Percentiles rank a stretch among this genome's conserved stretches.
Evolutionary conservation across 345 rosid genomes (phyloP).

Genomic region (Tarenaya hassleriana): DNA sequence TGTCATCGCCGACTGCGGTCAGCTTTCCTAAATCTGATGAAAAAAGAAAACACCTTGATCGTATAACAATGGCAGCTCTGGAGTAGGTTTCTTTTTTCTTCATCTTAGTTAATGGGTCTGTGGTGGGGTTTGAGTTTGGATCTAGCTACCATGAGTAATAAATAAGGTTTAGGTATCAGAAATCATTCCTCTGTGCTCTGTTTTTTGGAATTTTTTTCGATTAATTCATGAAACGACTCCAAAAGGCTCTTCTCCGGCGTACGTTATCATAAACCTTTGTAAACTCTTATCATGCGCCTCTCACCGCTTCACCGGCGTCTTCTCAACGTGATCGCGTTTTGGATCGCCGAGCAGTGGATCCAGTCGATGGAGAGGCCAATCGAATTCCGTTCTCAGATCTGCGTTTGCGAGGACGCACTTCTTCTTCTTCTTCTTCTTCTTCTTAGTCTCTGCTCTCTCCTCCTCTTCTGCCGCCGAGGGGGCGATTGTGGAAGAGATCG

Average conservation of each 20-base stretch:
- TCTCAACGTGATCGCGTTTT: slow-evolving; percentile 1
- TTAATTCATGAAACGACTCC: not conserved
- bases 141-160: slow-evolving; percentile 25
- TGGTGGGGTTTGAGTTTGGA: not conserved
- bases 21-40: slow-evolving; percentile 35
- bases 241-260: not conserved
- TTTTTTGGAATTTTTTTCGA: not conserved
- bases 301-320: slow-evolving; percentile 9
- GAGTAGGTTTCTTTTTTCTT: not conserved
- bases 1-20: slow-evolving; percentile 43
- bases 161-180: slow-evolving; percentile 1
- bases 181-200: too few species aligned
- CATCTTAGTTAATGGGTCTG: not conserved
- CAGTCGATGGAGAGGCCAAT: slow-evolving; percentile 18
- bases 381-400: slow-evolving; percentile 9
- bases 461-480: too few species aligned
- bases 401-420: not conserved
- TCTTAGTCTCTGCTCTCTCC: not conserved
- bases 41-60: not conserved
- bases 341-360: slow-evolving; percentile 11
- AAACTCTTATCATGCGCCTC: slow-evolving; percentile 5
- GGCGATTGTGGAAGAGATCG: slow-evolving; percentile 12
- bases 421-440: slow-evolving; percentile 3
- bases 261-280: not conserved
- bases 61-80: slow-evolving; percentile 25